Evolutionary conservation across 108 stramenopile genomes (phyloP).

Genomic region (Skeletonema potamos): DNA sequence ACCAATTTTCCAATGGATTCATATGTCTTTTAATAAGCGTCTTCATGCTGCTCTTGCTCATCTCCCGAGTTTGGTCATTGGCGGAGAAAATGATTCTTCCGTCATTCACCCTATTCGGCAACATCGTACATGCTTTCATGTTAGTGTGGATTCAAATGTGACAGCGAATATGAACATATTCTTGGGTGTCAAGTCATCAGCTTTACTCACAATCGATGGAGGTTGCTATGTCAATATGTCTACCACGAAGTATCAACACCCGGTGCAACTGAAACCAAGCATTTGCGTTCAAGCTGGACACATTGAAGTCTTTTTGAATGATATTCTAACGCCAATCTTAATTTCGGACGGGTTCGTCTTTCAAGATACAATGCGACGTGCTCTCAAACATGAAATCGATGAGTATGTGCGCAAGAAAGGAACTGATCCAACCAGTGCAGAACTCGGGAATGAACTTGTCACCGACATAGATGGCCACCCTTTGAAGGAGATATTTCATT

Average conservation of each 20-base stretch:
- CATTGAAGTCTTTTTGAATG: slow-evolving; percentile 29
- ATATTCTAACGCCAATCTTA: slow-evolving; percentile 23
- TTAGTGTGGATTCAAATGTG: slow-evolving; percentile 20
- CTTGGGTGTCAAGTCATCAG: slow-evolving; percentile 27
- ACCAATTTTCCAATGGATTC: slow-evolving; percentile 37
- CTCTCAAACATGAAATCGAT: slow-evolving; percentile 27
- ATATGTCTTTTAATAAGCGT: slow-evolving; percentile 30
- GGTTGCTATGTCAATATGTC: slow-evolving; percentile 30
- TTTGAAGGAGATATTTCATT: slow-evolving; percentile 44
- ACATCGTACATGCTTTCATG: slow-evolving; percentile 20
- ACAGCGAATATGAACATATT: slow-evolving; percentile 20
- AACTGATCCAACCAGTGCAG: not conserved
- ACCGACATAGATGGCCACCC: slow-evolving; percentile 40
- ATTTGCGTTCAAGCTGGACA: slow-evolving; percentile 16
- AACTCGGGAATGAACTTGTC: slow-evolving; percentile 12
- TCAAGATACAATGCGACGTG: slow-evolving; percentile 25
- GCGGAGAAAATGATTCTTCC: not conserved
- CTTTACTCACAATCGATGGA: slow-evolving; percentile 14
- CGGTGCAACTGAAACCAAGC: slow-evolving; percentile 31
- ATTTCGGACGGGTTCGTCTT: slow-evolving; percentile 17
- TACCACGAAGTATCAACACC: slow-evolving; percentile 15
- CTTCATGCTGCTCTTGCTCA: slow-evolving; percentile 26
- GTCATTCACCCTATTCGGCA: not conserved
- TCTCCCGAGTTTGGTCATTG: not conserved
- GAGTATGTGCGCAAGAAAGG: slow-evolving; percentile 18